phyloP scores from a whole-genome alignment of 2,329 filamentous ascomycete genomes.

The Cyclaneusma minus region DNA sequence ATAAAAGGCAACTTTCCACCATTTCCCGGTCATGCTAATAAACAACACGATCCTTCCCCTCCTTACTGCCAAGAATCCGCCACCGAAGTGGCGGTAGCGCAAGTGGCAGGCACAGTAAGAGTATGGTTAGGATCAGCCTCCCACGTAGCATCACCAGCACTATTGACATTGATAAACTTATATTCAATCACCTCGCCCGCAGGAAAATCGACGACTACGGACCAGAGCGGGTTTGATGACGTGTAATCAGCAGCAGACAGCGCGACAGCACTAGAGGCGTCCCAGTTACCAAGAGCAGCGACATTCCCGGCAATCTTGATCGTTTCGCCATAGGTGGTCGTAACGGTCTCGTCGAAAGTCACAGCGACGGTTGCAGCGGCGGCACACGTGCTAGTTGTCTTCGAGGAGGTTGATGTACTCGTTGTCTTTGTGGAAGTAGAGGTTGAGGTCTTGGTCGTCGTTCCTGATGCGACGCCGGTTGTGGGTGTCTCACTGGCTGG shows the following conservation, averaged over 20 bases:
- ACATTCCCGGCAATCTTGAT: slow-evolving; percentile 49
- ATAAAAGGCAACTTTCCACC: no score
- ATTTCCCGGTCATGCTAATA: no score
- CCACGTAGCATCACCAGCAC: slow-evolving; percentile 40
- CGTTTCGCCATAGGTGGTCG: slow-evolving; percentile 42
- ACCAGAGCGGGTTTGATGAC: slow-evolving; percentile 42
- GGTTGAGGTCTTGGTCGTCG: not conserved
- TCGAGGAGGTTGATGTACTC: slow-evolving; percentile 2
- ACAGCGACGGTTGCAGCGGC: slow-evolving; percentile 29
- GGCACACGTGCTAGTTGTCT: slow-evolving; percentile 5
- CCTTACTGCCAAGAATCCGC: slow-evolving; percentile 7
- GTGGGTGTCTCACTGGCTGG: slow-evolving; percentile 22
- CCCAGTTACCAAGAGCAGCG: slow-evolving; percentile 45
- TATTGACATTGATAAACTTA: slow-evolving; percentile 47
- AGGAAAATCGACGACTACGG: slow-evolving; percentile 32
- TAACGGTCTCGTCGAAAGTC: slow-evolving; percentile 41
- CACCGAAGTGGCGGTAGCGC: slow-evolving; percentile 7
- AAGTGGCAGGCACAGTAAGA: slow-evolving; percentile 8
- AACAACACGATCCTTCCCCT: no score
- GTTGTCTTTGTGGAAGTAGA: slow-evolving; percentile 7
- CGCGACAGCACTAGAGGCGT: slow-evolving; percentile 32
- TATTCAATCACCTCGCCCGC: slow-evolving; percentile 43
- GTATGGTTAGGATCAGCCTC: slow-evolving; percentile 29
- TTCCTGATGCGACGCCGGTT: no score
- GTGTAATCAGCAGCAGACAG: slow-evolving; percentile 46